These are phyloP conservation scores for Dimocarpus longan DNA, from an alignment of 345 rosid species.

Conservation along the genomic window DNA sequence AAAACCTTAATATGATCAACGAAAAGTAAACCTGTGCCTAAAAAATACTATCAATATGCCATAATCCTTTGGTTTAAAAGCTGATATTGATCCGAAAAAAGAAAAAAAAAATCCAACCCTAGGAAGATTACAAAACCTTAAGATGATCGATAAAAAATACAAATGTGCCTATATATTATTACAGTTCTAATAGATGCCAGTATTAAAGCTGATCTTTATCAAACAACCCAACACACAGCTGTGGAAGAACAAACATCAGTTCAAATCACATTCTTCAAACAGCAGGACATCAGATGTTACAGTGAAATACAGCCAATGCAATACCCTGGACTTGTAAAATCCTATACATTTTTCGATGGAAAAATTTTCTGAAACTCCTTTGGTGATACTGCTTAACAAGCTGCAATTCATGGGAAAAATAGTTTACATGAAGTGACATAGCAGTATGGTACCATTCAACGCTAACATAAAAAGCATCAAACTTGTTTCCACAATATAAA, in stretches of 20 bases:
- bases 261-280: conserved; percentile 6
- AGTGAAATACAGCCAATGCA: background rate
- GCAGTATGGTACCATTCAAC: background rate
- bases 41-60: background rate
- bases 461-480: background rate
- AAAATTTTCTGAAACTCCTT: background rate
- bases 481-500: background rate
- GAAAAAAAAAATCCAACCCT: background rate
- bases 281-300: background rate
- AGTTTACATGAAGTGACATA: background rate
- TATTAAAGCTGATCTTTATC: background rate
- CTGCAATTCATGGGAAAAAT: background rate
- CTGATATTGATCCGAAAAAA: background rate
- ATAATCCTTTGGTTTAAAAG: background rate
- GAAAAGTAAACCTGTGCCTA: background rate
- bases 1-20: background rate
- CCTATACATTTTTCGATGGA: background rate
- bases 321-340: background rate
- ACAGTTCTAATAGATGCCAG: background rate
- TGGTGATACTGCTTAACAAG: background rate
- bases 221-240: background rate
- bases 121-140: background rate
- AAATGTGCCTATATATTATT: background rate
- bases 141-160: background rate
- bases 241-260: background rate